Evolutionary conservation across 2,329 filamentous ascomycete genomes (phyloP), one percentile per base, ranked within the genome.

Genomic region (Alternaria ethzedia): DNA sequence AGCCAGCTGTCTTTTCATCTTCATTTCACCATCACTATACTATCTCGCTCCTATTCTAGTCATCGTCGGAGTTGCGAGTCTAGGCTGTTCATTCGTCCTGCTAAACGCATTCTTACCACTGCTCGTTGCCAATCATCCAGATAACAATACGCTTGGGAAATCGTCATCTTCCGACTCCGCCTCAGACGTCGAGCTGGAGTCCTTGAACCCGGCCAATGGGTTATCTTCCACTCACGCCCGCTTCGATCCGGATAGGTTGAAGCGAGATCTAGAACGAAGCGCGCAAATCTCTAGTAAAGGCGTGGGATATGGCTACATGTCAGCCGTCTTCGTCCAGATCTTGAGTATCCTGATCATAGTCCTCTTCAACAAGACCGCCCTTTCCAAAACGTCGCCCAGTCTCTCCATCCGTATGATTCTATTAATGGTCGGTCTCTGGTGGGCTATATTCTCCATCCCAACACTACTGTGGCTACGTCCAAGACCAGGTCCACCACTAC

Each of bases 1-100:
- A 17, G 86, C 89, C 36, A 94, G 93, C 58, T 94, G 96, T 88
- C 82, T 90, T 1, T 97, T 96, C 82, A 87, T 97, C 54, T 89
- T 91, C 58, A 86, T 97, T 54, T 85, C 86, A 49, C 90, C 92
- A 28, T 84, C 86, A 43, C 82, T 92, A n/a, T 97, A 96, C 76
- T 80, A 96, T 4, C 78, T 97, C 7, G 94, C 91, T 23, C 91
- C 91, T 0, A 68, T 97, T 4, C 84, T 97, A 44, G 93, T 93
- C 26, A 91, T 97, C 67, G 83, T 97, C 44, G 91, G 93, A 45
- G 97, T 97, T 74, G 94, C 92, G 1, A 94, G 92, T 43, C 93
- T 97, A 70, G 95, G 95, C 17, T 94, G 93, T n/a, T 97, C 93
- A 0, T 97, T 97, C 78, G 94, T 97, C 3, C 84, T 98, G n/a